Evolutionary conservation across 768 basidiomycete genomes (phyloP), one percentile per base, ranked within the genome.

Genomic region (Lentinula aciculospora): DNA sequence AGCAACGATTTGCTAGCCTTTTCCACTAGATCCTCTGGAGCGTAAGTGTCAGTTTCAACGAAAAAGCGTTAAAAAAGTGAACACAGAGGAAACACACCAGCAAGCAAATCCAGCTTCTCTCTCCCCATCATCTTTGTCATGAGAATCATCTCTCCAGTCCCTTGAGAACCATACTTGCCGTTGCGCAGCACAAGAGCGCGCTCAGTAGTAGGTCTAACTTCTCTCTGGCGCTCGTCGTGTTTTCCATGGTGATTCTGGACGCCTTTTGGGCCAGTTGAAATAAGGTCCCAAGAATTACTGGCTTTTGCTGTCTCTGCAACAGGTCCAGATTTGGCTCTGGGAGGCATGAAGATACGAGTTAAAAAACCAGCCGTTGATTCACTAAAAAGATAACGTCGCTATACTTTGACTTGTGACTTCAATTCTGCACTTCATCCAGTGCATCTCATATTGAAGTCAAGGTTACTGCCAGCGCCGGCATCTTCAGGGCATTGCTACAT

Each of bases 21-120:
- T 63, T 79, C 74, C 45, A 84, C 72, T 48, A 89, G 78, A 66
- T 89, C 87, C 82, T 88, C 88, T 91, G 51, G 59, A 34, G 58
- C 42, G 50, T 19, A 15, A 31, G 19, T 58, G 59, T 49, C 62
- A 53, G 21, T 56, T 58, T 55, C 37, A 45, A 63, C 58, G 58
- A 59, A 62, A n/a, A 60, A 59, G 51, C 31, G 19, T 28, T 32
- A 37, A 39, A 34, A 27, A 13, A 29, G 36, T 25, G 61, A 54
- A 51, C 31, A 37, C 40, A 54, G 12, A 19, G 46, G 37, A 25
- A 32, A 69, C 73, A 58, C 65, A 88, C 91, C 89, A 63, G 88
- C 88, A 29, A 92, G 72, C 25, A 92, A 76, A 67, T 90, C 88
- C 29, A 93, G 75, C 65, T 92, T 92, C 69, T 92, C 90, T 64